Conservation (phyloP, 176 grass and related monocot species). For the Avena atlantica region DNA sequence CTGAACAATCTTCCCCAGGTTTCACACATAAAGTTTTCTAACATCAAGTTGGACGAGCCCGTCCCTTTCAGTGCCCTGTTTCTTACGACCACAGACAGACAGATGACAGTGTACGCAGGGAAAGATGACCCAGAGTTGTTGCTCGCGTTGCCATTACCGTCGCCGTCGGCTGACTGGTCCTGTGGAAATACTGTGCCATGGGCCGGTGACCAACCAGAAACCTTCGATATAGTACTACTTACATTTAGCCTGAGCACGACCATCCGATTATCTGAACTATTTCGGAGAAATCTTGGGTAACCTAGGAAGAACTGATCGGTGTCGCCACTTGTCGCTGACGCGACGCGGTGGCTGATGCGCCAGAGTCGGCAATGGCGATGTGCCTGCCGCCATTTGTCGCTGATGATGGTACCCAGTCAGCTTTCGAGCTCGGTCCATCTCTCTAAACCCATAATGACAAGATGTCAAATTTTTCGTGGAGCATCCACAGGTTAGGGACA, state of each 20-base stretch:
- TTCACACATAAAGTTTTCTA: background rate
- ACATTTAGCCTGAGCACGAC: background rate
- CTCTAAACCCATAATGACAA: background rate
- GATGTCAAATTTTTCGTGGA: background rate
- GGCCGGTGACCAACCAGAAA: background rate
- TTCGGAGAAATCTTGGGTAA: background rate
- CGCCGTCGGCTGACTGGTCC: background rate
- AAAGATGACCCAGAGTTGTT: background rate
- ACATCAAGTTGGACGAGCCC: background rate
- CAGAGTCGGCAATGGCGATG: background rate
- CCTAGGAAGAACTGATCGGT: background rate
- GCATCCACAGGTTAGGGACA: background rate
- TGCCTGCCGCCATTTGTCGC: slow-evolving; percentile 1
- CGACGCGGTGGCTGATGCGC: background rate
- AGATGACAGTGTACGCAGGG: background rate
- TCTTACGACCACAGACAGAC: background rate
- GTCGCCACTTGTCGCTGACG: background rate
- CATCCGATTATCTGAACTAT: background rate
- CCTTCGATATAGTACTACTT: background rate
- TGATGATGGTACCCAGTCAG: no score
- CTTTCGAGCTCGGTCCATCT: background rate
- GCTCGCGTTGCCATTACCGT: background rate
- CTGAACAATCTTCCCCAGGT: background rate
- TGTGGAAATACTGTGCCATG: background rate
- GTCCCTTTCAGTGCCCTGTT: background rate